Conservation (phyloP, 1,284 basidiomycete genomes). For the Trichosporon ovoides region DNA sequence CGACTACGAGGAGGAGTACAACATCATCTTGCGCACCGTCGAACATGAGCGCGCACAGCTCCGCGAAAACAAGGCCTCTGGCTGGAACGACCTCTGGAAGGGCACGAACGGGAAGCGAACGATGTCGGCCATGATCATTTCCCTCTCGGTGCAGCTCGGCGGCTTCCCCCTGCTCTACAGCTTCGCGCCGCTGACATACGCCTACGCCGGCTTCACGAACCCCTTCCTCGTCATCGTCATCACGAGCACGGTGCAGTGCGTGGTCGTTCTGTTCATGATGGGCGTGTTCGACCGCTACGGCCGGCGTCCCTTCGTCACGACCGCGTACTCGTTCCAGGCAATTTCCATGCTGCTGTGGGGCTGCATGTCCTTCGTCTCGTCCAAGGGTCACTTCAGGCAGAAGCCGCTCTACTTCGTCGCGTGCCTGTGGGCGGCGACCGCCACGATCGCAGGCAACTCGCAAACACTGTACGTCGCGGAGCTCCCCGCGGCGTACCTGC, state of each 20-base stretch:
- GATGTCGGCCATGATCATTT: not conserved
- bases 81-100: slow-evolving; percentile 4
- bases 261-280: not conserved
- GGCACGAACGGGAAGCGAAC: slow-evolving; percentile 5
- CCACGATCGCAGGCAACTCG: slow-evolving; percentile 19
- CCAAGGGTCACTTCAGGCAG: not conserved
- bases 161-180: not conserved
- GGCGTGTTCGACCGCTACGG: slow-evolving; percentile 2
- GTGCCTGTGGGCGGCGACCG: slow-evolving; percentile 22
- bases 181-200: not conserved
- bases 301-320: not conserved
- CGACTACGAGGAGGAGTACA: slow-evolving; percentile 32
- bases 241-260: slow-evolving; percentile 5
- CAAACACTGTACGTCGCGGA: slow-evolving; percentile 28
- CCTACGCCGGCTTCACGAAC: not conserved
- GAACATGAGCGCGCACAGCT: slow-evolving; percentile 20
- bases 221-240: slow-evolving; percentile 2
- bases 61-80: not conserved
- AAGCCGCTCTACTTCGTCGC: not conserved
- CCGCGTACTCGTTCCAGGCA: slow-evolving; percentile 7
- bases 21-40: slow-evolving; percentile 23
- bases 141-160: not conserved
- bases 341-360: slow-evolving; percentile 6
- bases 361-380: not conserved
- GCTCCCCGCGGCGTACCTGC: slow-evolving; percentile 23